Evolutionary conservation across 2,329 filamentous ascomycete species (phyloP).

Genomic region (Scolecobasidium constrictum): DNA sequence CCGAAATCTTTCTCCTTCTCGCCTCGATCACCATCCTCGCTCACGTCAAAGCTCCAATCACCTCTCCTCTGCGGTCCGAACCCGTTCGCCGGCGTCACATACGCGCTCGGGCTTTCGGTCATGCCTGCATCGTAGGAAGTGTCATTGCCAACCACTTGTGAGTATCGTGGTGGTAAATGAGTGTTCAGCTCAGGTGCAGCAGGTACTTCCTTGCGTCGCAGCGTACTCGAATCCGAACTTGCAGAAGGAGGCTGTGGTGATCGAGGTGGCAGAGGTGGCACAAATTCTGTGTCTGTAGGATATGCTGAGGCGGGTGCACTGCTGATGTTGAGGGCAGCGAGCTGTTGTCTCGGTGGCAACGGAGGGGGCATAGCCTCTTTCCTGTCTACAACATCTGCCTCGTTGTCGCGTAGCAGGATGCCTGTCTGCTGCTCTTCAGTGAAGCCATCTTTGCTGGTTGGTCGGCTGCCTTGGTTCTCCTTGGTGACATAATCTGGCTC

Average conservation of each 20-base stretch:
- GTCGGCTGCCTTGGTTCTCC: neutral
- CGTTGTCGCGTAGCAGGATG: constrained; percentile 6
- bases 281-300: neutral
- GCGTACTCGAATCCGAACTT: neutral
- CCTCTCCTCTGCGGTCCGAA: constrained; percentile 4
- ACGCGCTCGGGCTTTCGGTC: constrained; percentile 4
- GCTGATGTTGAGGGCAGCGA: neutral
- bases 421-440: constrained; percentile 5
- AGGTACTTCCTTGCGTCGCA: constrained; percentile 3
- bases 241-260: neutral
- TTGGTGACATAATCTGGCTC: neutral
- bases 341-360: constrained; percentile 6
- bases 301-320: too few species aligned
- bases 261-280: neutral
- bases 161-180: constrained; percentile 7
- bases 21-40: neutral
- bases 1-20: neutral
- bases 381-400: neutral
- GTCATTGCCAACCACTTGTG: neutral
- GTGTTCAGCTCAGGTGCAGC: neutral
- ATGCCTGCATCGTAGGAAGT: too few species aligned
- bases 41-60: constrained; percentile 10
- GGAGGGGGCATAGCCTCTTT: constrained; percentile 4
- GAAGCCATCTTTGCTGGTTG: neutral
- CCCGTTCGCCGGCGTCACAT: constrained; percentile 4